Evolutionary conservation across 2,329 filamentous ascomycete species (phyloP).

Genomic region (Xylaria sp.): DNA sequence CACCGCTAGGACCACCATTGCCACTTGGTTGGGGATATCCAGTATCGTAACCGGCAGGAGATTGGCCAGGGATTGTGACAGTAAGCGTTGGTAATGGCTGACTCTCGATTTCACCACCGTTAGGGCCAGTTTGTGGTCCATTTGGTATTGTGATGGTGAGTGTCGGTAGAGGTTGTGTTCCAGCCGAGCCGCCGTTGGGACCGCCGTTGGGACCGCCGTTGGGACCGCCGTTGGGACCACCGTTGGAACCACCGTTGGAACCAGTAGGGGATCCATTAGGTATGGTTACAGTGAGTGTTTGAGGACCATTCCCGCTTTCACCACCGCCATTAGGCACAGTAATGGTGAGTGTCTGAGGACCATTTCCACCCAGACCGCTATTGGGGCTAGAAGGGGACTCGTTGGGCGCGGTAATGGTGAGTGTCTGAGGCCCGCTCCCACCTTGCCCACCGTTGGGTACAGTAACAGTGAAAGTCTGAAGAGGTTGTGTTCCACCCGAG

Average conservation of each 20-base stretch:
- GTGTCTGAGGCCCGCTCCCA: slow-evolving; percentile 17
- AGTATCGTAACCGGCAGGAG: slow-evolving; percentile 22
- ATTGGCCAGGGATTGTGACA: slow-evolving; percentile 30
- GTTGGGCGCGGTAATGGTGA: slow-evolving; percentile 29
- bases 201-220: neutral
- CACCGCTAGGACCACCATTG: slow-evolving; percentile 16
- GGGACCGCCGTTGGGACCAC: neutral
- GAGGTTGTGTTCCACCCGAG: slow-evolving; percentile 12
- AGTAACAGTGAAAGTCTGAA: slow-evolving; percentile 31
- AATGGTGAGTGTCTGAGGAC: slow-evolving; percentile 22
- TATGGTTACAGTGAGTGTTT: slow-evolving; percentile 16
- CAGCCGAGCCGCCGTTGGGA: slow-evolving; percentile 1
- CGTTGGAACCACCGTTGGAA: neutral
- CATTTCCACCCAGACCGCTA: neutral
- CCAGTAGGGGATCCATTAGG: neutral
- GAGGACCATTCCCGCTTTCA: neutral
- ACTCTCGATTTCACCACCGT: slow-evolving; percentile 14
- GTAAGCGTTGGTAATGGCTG: slow-evolving; percentile 27
- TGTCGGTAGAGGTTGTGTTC: slow-evolving; percentile 15
- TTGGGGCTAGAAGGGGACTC: slow-evolving; percentile 1
- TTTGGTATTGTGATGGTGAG: slow-evolving; percentile 26
- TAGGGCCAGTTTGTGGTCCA: slow-evolving; percentile 19
- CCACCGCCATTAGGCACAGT: slow-evolving; percentile 13
- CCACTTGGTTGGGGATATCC: slow-evolving; percentile 22
- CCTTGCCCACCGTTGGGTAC: slow-evolving; percentile 22